Evolutionary conservation across 768 basidiomycete species (phyloP).

Genomic region (Trametes cinnabarina): DNA sequence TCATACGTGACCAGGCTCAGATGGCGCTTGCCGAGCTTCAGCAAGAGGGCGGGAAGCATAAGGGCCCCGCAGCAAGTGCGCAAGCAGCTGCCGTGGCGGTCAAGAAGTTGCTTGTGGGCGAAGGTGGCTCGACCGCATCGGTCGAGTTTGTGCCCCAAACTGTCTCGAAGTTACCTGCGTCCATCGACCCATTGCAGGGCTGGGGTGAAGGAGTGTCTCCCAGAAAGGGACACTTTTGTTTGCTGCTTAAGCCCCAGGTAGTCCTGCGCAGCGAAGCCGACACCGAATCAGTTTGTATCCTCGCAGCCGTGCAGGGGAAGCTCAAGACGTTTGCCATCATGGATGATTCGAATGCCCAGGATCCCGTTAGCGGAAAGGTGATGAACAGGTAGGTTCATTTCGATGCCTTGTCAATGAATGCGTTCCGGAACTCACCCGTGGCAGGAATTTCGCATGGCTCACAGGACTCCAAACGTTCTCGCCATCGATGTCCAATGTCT

Average conservation of each 20-base stretch:
- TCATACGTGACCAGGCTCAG: constrained; percentile 81
- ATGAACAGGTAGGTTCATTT: constrained; percentile 63
- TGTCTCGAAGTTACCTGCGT: constrained; percentile 33
- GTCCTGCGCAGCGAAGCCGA: constrained; percentile 63
- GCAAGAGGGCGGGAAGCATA: constrained; percentile 28
- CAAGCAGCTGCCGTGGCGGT: constrained; percentile 67
- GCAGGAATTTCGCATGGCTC: constrained; percentile 74
- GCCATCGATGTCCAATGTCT: constrained; percentile 48
- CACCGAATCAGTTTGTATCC: constrained; percentile 60
- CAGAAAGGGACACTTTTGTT: constrained; percentile 71
- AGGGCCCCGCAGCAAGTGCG: constrained; percentile 43
- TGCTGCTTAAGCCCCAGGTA: constrained; percentile 91
- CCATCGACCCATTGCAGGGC: constrained; percentile 60
- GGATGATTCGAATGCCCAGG: constrained; percentile 74
- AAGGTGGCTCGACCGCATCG: constrained; percentile 40
- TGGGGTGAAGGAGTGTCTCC: constrained; percentile 73
- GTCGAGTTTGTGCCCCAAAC: constrained; percentile 36
- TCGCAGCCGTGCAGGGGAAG: constrained; percentile 78
- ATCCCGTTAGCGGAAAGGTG: constrained; percentile 81
- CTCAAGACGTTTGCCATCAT: constrained; percentile 77
- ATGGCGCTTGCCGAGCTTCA: constrained; percentile 34
- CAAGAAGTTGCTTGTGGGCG: constrained; percentile 60
- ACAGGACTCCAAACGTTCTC: constrained; percentile 87
- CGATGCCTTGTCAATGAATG: neutral
- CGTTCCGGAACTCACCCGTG: neutral